A percentile compares a stretch with the other conserved stretches of the same genome.
phyloP scores from a whole-genome alignment of 768 basidiomycete genomes.

The Leucosporidium yakuticum region DNA sequence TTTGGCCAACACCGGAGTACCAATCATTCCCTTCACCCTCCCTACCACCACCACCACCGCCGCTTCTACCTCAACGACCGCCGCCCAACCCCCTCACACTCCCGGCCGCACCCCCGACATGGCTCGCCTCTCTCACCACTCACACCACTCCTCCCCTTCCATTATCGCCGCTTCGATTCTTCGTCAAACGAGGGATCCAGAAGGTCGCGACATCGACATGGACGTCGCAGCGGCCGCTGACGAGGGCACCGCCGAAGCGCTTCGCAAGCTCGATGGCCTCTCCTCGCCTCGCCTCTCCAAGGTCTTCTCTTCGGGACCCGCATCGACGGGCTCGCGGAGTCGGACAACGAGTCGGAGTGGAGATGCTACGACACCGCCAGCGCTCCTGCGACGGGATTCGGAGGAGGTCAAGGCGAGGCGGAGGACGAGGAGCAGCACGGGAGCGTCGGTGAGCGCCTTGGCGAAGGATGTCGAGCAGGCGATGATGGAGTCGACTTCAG shows the following conservation, averaged over 20 bases:
- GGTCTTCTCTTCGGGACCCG: not conserved
- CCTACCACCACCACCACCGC: not conserved
- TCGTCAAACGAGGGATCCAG: slow-evolving; percentile 20
- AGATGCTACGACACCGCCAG: not conserved
- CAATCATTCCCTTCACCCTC: not conserved
- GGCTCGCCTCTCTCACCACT: slow-evolving; percentile 22
- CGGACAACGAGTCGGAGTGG: slow-evolving; percentile 20
- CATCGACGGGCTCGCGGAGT: not conserved
- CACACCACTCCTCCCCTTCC: slow-evolving; percentile 32
- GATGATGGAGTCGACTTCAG: not conserved
- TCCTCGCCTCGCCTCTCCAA: slow-evolving; percentile 30
- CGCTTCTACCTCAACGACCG: not conserved
- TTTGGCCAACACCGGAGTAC: not conserved
- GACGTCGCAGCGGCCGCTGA: slow-evolving; percentile 17
- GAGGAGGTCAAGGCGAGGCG: slow-evolving; percentile 11
- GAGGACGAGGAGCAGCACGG: slow-evolving; percentile 24
- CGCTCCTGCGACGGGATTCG: slow-evolving; percentile 2
- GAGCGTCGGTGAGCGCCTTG: not conserved
- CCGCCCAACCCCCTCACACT: slow-evolving; percentile 10
- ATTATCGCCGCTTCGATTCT: slow-evolving; percentile 32
- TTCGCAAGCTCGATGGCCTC: slow-evolving; percentile 87
- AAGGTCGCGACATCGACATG: slow-evolving; percentile 29
- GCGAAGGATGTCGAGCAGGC: not conserved
- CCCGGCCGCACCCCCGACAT: slow-evolving; percentile 16
- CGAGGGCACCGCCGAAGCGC: slow-evolving; percentile 65